Evolutionary conservation across 164 flowering plant species (phyloP).

Genomic region (Annona squamosa): DNA sequence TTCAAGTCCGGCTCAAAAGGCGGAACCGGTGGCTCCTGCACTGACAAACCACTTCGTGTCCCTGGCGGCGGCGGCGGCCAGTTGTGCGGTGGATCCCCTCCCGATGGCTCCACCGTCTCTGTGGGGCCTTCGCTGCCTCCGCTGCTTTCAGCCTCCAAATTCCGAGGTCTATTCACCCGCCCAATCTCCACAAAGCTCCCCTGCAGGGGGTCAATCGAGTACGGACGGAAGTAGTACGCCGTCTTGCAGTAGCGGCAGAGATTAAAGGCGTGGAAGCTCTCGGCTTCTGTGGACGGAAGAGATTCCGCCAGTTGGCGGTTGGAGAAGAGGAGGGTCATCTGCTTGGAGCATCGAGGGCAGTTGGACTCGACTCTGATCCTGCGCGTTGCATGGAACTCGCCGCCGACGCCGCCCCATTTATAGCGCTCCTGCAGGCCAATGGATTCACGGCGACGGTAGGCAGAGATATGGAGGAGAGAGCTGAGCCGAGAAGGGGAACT

Average conservation of each 20-base stretch:
- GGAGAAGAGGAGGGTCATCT: slow-evolving; percentile 64
- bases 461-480: slow-evolving; percentile 19
- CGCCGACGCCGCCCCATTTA: slow-evolving; percentile 53
- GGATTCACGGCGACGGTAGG: slow-evolving; percentile 25
- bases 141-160: slow-evolving; percentile 2
- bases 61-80: slow-evolving; percentile 30
- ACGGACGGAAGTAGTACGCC: slow-evolving; percentile 62
- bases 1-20: slow-evolving; percentile 74
- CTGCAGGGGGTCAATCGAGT: slow-evolving; percentile 51
- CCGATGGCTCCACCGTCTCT: slow-evolving; percentile 54
- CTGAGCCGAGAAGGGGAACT: slow-evolving; percentile 23
- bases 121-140: slow-evolving; percentile 25
- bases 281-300: neutral
- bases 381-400: slow-evolving; percentile 23
- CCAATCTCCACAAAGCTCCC: slow-evolving; percentile 84
- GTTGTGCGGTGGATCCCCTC: slow-evolving; percentile 60
- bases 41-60: slow-evolving; percentile 57
- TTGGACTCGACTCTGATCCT: slow-evolving; percentile 66
- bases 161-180: slow-evolving; percentile 16
- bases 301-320: slow-evolving; percentile 24
- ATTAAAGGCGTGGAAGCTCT: slow-evolving; percentile 47
- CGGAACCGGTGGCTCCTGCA: slow-evolving; percentile 73
- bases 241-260: slow-evolving; percentile 86
- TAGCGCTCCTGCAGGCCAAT: slow-evolving; percentile 53
- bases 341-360: slow-evolving; percentile 75